Percentiles rank a stretch among this genome's conserved stretches.
phyloP scores from a whole-genome alignment of 2,329 filamentous ascomycete genomes.

The Xylariaceae sp. region DNA sequence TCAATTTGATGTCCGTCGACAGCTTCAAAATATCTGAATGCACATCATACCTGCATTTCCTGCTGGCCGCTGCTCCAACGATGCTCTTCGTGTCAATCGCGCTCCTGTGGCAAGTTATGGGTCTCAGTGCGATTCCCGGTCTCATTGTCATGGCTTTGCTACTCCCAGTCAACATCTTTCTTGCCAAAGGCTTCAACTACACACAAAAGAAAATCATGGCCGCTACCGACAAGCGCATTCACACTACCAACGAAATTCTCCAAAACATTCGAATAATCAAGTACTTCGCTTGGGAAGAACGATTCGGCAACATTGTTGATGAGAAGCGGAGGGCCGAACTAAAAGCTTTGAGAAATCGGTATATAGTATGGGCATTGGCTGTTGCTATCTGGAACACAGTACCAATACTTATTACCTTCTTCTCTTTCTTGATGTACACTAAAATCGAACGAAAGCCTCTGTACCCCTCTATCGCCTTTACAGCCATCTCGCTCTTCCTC shows the following conservation, averaged over 20 bases:
- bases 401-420: constrained; percentile 90
- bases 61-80: constrained; percentile 87
- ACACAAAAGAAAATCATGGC: constrained; percentile 89
- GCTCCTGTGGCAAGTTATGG: constrained; percentile 84
- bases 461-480: constrained; percentile 90
- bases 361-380: constrained; percentile 85
- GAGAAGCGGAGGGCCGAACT: constrained; percentile 82
- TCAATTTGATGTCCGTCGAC: constrained; percentile 99
- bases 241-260: constrained; percentile 92
- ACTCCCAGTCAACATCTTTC: constrained; percentile 82
- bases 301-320: constrained; percentile 79
- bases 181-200: constrained; percentile 77
- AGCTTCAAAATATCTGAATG: constrained; percentile 98
- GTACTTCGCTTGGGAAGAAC: constrained; percentile 96
- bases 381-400: constrained; percentile 96
- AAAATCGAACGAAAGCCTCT: constrained; percentile 82
- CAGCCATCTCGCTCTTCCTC: constrained; percentile 91
- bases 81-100: constrained; percentile 77
- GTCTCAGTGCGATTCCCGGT: constrained; percentile 87
- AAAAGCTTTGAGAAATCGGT: constrained; percentile 70
- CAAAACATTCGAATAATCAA: constrained; percentile 99
- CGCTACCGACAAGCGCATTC: constrained; percentile 91
- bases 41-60: constrained; percentile 89
- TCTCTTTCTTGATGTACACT: constrained; percentile 92
- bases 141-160: constrained; percentile 85